These are phyloP conservation scores for Populus hybrid DNA, from an alignment of 441 rosid species.

Conservation along the genomic window DNA sequence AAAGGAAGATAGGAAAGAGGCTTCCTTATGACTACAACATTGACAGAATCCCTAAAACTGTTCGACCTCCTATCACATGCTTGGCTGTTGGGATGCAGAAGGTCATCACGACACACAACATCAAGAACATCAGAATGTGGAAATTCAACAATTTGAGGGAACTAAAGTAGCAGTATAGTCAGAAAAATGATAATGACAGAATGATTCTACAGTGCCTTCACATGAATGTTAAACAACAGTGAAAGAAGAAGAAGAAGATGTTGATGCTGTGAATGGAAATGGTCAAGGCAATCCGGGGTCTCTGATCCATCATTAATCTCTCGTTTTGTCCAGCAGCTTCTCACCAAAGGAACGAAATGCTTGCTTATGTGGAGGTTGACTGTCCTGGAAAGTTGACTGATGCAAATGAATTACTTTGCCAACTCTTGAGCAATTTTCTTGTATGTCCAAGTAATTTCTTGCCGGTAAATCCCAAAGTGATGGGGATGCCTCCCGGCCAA, in stretches of 20 bases:
- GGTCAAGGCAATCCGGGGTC: not conserved
- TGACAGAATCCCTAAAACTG: constrained; percentile 46
- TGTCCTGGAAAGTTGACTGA: no score
- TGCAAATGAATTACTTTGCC: no score
- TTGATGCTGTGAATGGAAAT: not conserved
- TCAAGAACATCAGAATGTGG: constrained; percentile 65
- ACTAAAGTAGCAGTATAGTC: not conserved
- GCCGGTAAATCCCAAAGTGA: no score
- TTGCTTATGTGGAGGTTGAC: no score
- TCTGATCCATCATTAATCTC: not conserved
- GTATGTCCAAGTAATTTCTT: no score
- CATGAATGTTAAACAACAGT: not conserved
- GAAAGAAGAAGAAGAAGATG: not conserved
- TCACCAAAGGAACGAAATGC: no score
- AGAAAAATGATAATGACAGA: not conserved
- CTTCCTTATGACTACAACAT: constrained; percentile 34
- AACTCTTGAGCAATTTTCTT: no score
- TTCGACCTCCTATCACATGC: constrained; percentile 65
- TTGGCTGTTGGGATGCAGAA: constrained; percentile 84
- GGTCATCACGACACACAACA: constrained; percentile 63
- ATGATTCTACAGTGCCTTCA: not conserved
- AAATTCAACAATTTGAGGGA: constrained; percentile 34
- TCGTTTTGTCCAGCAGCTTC: not conserved
- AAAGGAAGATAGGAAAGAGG: constrained; percentile 51
- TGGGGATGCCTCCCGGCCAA: no score